Conservation (phyloP, 192 early-diverging fungal species). For the Entomortierella chlamydospora region DNA sequence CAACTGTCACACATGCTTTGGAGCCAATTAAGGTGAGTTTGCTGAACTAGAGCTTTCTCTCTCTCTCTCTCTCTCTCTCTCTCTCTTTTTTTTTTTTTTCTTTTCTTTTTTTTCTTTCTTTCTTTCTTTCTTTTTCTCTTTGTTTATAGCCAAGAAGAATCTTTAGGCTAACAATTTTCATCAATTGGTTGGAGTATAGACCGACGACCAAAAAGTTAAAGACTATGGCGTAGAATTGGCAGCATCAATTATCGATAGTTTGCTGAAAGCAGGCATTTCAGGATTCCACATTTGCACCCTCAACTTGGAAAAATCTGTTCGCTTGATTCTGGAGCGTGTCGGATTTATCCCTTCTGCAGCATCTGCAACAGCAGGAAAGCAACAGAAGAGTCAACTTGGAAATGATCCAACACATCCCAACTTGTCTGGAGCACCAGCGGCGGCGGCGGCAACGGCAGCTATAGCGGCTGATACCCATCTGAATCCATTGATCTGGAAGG, state of each 20-base stretch:
- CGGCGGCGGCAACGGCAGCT: neutral
- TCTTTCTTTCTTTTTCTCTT: too few species aligned
- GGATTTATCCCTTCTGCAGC: conserved; percentile 64
- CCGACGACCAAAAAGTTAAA: conserved; percentile 87
- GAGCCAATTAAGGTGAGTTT: conserved; percentile 81
- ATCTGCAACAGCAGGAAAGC: neutral
- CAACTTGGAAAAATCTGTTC: conserved; percentile 83
- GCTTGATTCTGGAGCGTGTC: conserved; percentile 79
- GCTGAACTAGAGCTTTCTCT: too few species aligned
- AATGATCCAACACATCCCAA: conserved; percentile 25
- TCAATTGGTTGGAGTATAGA: neutral
- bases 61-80: too few species aligned
- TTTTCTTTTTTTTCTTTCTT: too few species aligned
- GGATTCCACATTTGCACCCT: conserved; percentile 88
- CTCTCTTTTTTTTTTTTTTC: too few species aligned
- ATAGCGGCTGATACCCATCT: conserved; percentile 15
- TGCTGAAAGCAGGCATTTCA: conserved; percentile 57
- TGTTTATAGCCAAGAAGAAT: too few species aligned
- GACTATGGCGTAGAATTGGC: conserved; percentile 80
- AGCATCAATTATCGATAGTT: conserved; percentile 77
- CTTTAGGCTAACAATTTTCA: neutral
- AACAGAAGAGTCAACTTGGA: conserved; percentile 1
- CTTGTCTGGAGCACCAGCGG: neutral
- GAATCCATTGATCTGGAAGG: conserved; percentile 71
- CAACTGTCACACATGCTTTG: conserved; percentile 65